phyloP scores from a whole-genome alignment of 257 asterid genomes.

The Thymus mandschuricus region DNA sequence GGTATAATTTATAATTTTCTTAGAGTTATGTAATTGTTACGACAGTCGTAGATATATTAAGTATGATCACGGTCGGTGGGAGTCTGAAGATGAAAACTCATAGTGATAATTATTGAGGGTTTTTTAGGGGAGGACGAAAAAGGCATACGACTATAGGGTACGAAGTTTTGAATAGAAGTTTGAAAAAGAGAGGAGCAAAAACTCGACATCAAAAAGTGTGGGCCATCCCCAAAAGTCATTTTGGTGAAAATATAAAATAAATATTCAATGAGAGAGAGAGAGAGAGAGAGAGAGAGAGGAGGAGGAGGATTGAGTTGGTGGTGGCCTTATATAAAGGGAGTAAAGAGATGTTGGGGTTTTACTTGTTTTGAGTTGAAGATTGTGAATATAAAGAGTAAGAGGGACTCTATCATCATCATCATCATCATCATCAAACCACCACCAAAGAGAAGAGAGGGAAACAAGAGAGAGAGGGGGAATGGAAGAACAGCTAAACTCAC shows the following conservation, averaged over 20 bases:
- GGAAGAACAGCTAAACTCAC: constrained; percentile 88
- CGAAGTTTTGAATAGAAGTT: constrained; percentile 42
- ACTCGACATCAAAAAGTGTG: constrained; percentile 47
- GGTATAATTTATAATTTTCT: too few species aligned
- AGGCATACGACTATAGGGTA: constrained; percentile 33
- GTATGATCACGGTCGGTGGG: too few species aligned
- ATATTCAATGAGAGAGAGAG: background rate
- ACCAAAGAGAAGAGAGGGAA: background rate
- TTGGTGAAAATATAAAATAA: constrained; percentile 32
- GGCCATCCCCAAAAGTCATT: constrained; percentile 54
- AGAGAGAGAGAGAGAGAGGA: constrained; percentile 19
- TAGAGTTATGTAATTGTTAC: too few species aligned
- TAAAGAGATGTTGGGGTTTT: constrained; percentile 75
- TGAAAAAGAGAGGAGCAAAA: constrained; percentile 37
- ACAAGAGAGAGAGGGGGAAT: constrained; percentile 23
- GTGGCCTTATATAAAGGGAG: constrained; percentile 74
- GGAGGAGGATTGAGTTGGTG: constrained; percentile 28
- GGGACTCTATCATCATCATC: constrained; percentile 23
- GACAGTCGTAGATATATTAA: too few species aligned
- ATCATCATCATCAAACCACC: background rate
- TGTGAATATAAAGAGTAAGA: constrained; percentile 28
- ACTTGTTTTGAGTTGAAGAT: constrained; percentile 42
- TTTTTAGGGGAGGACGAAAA: constrained; percentile 23
- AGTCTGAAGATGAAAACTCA: background rate
- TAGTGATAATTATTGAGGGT: background rate